Base-by-base conservation (phyloP, 495 filamentous ascomycete genomes). In the Evernia prunastri region DNA sequence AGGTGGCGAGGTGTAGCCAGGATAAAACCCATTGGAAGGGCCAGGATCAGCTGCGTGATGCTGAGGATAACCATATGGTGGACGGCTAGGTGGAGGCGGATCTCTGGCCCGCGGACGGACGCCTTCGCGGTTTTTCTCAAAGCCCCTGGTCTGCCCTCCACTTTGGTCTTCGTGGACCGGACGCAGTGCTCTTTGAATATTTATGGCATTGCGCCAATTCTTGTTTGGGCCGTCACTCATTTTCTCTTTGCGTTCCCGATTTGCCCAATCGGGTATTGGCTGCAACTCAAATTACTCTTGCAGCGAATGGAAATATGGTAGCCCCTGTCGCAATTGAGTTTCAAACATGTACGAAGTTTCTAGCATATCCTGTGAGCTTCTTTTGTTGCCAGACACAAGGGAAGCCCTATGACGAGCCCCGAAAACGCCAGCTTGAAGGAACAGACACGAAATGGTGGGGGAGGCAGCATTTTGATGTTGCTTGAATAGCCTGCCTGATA, bases 11-110 rank as follows among this genome's bases (percentile, higher is more conserved):
- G 4, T 35, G n/a, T 57, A 8, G 9, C 54, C 29, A n/a, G 12
- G 54, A 57, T 2, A 6, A 12, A 37, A 8, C 13, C 45, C 47
- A n/a, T n/a, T 7, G 9, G 37, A n/a, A 12, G 59, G 59, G n/a
- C 43, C 59, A 39, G 59, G 59, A 40, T 61, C 45, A 8, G 29
- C 27, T 4, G 37, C 7, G 20, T n/a, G 9, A 20, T 40, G 59
- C 6, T 40, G 45, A 53, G 43, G 10, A 20, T 53, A 53, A 9
- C 31, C 20, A 23, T 47, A 51, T 13, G 59, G n/a, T 49, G 33
- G 59, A 61, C 45, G 45, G 59, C n/a, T 36, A 31, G 59, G 59
- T 17, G 59, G 45, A 31, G 59, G 59, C 23, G 59, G 45, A 53
- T 53, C 45, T 7, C 12, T 53, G 45, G 45, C 45, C 25, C 35